Conservation (phyloP, 1,284 basidiomycete species). For the Polyporus tsugae region DNA sequence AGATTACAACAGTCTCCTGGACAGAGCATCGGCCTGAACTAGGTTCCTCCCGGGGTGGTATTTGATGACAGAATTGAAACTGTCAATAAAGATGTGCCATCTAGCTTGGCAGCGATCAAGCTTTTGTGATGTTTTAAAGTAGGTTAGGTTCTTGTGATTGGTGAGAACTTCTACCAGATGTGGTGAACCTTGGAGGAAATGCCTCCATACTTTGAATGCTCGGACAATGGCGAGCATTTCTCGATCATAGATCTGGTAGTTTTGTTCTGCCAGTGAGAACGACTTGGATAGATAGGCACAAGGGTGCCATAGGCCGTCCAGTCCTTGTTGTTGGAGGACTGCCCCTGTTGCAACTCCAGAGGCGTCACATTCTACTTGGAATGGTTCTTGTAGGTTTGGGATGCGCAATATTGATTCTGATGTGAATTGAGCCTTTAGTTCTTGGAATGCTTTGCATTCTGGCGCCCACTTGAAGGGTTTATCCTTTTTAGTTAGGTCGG, state of each 20-base stretch:
- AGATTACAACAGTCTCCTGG: conserved; percentile 34
- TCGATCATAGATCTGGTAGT: conserved; percentile 58
- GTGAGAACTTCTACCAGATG: conserved; percentile 32
- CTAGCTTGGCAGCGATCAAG: conserved; percentile 48
- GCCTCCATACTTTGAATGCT: conserved; percentile 43
- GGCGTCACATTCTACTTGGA: conserved; percentile 34
- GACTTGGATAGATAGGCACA: conserved; percentile 42
- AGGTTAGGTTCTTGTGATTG: conserved; percentile 54
- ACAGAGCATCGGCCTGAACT: conserved; percentile 49
- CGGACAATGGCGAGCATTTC: conserved; percentile 52
- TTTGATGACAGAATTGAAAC: conserved; percentile 46
- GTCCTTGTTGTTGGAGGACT: background rate
- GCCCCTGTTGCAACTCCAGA: conserved; percentile 17
- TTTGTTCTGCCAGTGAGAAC: conserved; percentile 42
- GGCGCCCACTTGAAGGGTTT: conserved; percentile 32
- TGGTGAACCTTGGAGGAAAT: conserved; percentile 36
- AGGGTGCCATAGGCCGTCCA: conserved; percentile 35
- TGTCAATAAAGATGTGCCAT: conserved; percentile 47
- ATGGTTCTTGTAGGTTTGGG: conserved; percentile 26
- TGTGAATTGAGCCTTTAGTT: conserved; percentile 40
- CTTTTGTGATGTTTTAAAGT: conserved; percentile 45
- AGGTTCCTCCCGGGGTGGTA: conserved; percentile 48
- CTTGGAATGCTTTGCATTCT: conserved; percentile 38
- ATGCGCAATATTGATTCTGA: conserved; percentile 33
- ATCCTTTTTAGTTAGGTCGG: conserved; percentile 40